A percentile compares a stretch with the other conserved stretches of the same genome.
phyloP scores from a whole-genome alignment of 805 yeast genomes.

The Metschnikowia anglica region DNA sequence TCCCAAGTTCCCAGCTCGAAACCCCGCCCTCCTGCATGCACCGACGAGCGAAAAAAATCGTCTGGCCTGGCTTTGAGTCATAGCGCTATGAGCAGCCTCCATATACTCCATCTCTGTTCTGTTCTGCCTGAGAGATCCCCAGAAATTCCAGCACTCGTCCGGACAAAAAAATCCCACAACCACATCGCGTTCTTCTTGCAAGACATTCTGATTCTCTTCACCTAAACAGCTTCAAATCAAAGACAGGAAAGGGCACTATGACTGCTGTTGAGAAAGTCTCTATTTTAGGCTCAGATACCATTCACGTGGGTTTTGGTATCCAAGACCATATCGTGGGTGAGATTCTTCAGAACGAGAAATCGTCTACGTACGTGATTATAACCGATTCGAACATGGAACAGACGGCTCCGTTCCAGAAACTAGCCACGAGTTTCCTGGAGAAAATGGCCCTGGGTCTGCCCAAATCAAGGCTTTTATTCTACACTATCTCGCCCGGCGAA shows the following conservation, averaged over 20 bases:
- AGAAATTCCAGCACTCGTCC: no score
- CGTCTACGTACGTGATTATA: slow-evolving; percentile 90
- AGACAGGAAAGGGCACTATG: slow-evolving; percentile 18
- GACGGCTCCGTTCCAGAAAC: slow-evolving; percentile 57
- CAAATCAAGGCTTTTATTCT: slow-evolving; percentile 65
- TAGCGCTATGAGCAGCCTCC: no score
- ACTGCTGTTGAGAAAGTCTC: slow-evolving; percentile 51
- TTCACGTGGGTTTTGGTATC: slow-evolving; percentile 87
- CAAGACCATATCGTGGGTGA: slow-evolving; percentile 71
- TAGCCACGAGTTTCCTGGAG: slow-evolving; percentile 43
- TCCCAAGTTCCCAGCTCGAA: no score
- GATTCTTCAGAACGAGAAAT: slow-evolving; percentile 57
- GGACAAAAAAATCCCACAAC: no score
- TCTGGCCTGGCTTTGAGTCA: no score
- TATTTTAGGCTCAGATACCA: slow-evolving; percentile 78
- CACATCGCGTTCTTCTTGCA: no score
- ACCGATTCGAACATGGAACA: slow-evolving; percentile 79
- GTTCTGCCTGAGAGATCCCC: no score
- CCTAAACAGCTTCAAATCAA: no score
- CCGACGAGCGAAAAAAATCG: no score
- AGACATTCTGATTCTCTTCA: no score
- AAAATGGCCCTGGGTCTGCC: slow-evolving; percentile 41
- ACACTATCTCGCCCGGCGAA: slow-evolving; percentile 89
- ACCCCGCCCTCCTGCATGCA: no score
- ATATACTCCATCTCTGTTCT: no score